phyloP scores from a whole-genome alignment of 2,329 filamentous ascomycete species.

The Monilinia fructicola region DNA sequence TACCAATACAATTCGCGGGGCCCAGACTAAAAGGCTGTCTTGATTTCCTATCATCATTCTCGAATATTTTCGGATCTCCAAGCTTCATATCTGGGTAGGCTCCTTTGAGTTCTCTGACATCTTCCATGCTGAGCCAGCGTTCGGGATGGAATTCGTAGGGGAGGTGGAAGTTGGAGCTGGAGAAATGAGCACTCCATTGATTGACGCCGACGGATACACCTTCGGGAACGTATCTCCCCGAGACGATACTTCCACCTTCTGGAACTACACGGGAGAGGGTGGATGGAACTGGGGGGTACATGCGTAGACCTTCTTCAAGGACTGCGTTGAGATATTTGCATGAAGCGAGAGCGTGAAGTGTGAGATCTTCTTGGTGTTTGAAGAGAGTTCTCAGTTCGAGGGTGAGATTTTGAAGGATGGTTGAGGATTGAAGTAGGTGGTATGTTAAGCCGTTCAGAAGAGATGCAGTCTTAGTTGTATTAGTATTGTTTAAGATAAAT shows the following conservation, averaged over 20 bases:
- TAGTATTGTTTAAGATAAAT: constrained; percentile 20
- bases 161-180: neutral
- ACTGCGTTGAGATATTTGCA: constrained; percentile 24
- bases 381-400: constrained; percentile 47
- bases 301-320: constrained; percentile 27
- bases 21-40: constrained; percentile 16
- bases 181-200: neutral
- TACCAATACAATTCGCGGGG: constrained; percentile 21
- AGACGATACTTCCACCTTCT: neutral
- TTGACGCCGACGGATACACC: constrained; percentile 11
- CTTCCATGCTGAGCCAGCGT: constrained; percentile 2
- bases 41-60: constrained; percentile 12
- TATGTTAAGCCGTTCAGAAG: constrained; percentile 34
- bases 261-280: neutral
- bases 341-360: constrained; percentile 24
- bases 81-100: neutral
- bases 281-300: constrained; percentile 26
- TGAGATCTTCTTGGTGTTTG: constrained; percentile 30
- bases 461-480: constrained; percentile 40
- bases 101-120: neutral
- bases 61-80: neutral
- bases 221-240: neutral
- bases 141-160: constrained; percentile 15
- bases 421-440: constrained; percentile 56
- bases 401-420: constrained; percentile 39